Base-by-base conservation (phyloP, 306 rosid species). In the Sicyos edulis region DNA sequence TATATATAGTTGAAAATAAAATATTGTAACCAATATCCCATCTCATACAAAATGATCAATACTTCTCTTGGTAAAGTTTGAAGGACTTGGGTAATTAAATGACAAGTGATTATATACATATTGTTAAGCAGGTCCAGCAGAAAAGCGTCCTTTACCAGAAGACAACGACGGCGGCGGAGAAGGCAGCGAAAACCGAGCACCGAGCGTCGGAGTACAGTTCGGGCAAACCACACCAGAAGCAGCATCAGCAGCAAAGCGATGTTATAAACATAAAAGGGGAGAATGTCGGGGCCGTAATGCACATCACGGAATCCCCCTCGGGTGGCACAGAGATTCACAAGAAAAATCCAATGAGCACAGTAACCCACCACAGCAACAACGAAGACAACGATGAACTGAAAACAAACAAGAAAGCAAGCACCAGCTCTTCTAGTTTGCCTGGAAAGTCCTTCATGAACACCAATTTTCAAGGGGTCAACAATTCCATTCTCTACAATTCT, bases 381-480 rank as follows among this genome's bases (percentile, higher is more conserved):
- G 73, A 42, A 42, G 9, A 42, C 11, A 42, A 42, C 2, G 47
- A 42, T 42, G 47, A 42, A 42, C 9, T 8, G 2, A 42, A 42
- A 42, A 42, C 47, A 42, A 42, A 42, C 47, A 42, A 42, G 6
- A 37, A 37, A 42, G 8, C 47, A 42, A 42, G 2, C 47, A 32
- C 5, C 37, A 37, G 44, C 44, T 42, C 47, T 42, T 7, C 10
- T 9, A 42, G 9, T 9, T 9, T 42, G 47, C 47, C 47, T 42
- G 47, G 47, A 42, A 67, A 67, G 8, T 80, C 86, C 1, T 89
- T 76, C 79, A 57, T 77, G 70, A 92, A 92, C 77, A 86, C 84
- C 82, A 92, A 92, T 32, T 90, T 89, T 54, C 97, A 92, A 69
- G 74, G 89, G 1, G 72, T 89, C 4, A 89, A 89, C 78, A 92